These are phyloP conservation scores for Silybum marianum DNA, from an alignment of 129 eudicot species.

Conservation along the genomic window DNA sequence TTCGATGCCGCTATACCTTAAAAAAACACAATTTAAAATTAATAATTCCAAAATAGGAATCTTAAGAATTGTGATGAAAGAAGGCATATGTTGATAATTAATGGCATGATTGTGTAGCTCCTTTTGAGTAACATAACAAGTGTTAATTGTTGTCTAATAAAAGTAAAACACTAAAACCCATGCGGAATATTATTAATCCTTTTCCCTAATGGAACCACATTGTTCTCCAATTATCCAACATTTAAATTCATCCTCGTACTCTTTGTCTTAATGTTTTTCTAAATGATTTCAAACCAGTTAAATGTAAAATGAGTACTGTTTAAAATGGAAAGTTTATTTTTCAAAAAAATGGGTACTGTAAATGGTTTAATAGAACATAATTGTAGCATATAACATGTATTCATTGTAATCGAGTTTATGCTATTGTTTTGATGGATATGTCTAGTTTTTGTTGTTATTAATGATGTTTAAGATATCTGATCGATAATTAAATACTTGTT, in stretches of 20 bases:
- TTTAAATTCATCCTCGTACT: conserved; percentile 40
- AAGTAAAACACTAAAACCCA: conserved; percentile 44
- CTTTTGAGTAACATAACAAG: conserved; percentile 34
- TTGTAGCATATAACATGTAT: background rate
- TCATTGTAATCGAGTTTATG: too few relatives aligned
- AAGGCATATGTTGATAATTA: conserved; percentile 21
- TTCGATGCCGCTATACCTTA: too few relatives aligned
- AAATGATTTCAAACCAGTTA: background rate
- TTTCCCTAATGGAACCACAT: conserved; percentile 24
- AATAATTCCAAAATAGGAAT: too few relatives aligned
- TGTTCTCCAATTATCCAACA: conserved; percentile 40
- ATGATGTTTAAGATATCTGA: too few relatives aligned
- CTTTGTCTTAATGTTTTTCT: conserved; percentile 23
- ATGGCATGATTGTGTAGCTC: conserved; percentile 34
- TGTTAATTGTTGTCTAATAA: conserved; percentile 26
- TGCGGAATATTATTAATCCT: conserved; percentile 36
- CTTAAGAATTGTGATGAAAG: background rate
- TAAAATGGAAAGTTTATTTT: too few relatives aligned
- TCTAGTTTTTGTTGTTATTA: too few relatives aligned
- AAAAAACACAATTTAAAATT: background rate
- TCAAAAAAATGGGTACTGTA: too few relatives aligned
- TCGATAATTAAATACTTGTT: too few relatives aligned
- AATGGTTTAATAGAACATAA: too few relatives aligned
- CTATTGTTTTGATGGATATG: background rate
- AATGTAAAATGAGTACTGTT: too few relatives aligned